These are phyloP conservation scores for sunflower (Helianthus annuus) DNA, from an alignment of 129 eudicot genomes.

Conservation along the genomic window DNA sequence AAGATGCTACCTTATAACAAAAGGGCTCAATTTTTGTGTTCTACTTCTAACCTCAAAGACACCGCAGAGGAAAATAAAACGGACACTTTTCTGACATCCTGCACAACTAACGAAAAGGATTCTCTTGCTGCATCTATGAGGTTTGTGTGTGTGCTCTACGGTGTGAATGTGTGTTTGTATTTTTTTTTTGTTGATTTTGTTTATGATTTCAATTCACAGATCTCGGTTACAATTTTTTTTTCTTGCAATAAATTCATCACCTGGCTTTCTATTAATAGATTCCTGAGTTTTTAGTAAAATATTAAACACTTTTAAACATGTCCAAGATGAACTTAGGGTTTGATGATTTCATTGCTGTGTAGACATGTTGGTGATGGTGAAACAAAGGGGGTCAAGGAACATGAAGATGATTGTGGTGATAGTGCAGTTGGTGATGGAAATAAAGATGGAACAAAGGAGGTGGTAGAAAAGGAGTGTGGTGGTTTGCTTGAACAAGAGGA, in stretches of 20 bases:
- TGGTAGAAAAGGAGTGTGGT: too few relatives aligned
- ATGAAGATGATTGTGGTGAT: neutral
- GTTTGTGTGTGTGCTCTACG: neutral
- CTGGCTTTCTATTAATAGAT: neutral
- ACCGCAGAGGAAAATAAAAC: neutral
- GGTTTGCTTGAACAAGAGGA: too few relatives aligned
- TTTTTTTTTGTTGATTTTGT: neutral
- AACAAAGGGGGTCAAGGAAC: neutral
- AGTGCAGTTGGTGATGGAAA: neutral
- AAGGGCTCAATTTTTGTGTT: slow-evolving; percentile 20
- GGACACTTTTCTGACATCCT: slow-evolving; percentile 9
- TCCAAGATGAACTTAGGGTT: neutral
- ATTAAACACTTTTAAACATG: neutral
- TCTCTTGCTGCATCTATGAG: slow-evolving; percentile 17
- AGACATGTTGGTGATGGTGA: neutral
- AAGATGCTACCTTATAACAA: slow-evolving; percentile 22
- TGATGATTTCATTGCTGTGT: neutral
- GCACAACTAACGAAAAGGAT: neutral
- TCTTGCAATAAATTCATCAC: neutral
- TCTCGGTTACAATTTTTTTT: neutral
- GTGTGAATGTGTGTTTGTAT: neutral
- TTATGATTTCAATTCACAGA: neutral
- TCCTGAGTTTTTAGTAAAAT: neutral
- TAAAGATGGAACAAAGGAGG: too few relatives aligned
- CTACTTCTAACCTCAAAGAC: neutral